These are phyloP conservation scores for Hymenoscyphus fructigenus DNA, from an alignment of 2,329 filamentous ascomycete species.

Conservation along the genomic window DNA sequence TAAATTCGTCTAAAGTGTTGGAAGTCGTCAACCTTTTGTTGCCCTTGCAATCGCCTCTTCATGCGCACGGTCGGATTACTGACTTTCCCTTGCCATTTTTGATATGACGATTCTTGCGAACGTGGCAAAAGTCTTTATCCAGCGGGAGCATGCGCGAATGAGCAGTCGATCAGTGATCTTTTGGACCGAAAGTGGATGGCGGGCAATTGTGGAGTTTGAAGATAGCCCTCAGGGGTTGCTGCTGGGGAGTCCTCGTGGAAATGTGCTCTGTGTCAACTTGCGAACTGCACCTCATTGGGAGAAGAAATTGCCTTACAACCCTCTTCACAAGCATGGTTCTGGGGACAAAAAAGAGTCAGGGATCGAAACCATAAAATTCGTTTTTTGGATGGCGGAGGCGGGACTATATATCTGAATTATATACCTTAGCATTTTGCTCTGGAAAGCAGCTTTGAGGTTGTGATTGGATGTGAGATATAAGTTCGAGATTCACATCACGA, in stretches of 20 bases:
- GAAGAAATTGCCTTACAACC: neutral
- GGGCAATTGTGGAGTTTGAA: neutral
- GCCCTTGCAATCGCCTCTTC: neutral
- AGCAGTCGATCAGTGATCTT: conserved; percentile 10
- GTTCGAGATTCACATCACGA: neutral
- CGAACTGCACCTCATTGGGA: neutral
- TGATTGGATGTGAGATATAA: neutral
- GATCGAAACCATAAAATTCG: neutral
- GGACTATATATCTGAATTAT: neutral
- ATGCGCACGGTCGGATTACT: neutral
- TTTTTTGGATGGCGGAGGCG: neutral
- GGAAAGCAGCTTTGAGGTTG: neutral
- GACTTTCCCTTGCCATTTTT: neutral
- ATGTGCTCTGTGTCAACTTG: neutral
- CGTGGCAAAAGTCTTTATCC: neutral
- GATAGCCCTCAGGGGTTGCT: neutral
- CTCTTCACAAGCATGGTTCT: neutral
- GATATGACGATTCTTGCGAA: neutral
- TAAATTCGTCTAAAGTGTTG: neutral
- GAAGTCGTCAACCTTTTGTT: neutral
- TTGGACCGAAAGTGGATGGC: conserved; percentile 6
- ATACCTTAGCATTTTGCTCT: neutral
- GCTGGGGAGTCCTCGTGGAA: neutral
- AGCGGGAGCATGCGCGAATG: conserved; percentile 5
- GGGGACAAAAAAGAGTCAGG: neutral